Base-by-base conservation (phyloP, 2,329 filamentous ascomycete genomes). In the Pyrenophora tritici-repentis region DNA sequence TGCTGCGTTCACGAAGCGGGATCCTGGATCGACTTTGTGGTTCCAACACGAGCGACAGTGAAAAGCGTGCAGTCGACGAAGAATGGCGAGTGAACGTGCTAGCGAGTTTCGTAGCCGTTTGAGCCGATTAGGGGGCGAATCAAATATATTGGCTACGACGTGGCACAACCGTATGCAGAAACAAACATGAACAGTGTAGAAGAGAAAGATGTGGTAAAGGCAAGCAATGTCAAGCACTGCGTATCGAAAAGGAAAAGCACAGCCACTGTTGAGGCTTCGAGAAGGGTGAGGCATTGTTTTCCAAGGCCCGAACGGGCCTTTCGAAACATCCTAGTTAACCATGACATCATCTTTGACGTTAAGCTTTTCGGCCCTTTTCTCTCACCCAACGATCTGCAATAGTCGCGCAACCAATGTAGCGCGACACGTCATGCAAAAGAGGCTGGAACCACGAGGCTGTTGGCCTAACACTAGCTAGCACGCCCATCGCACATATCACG, bases 341-440 rank as follows among this genome's bases (percentile, higher is more conserved):
- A 54, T 62, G 65, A 67, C 63, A 62, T 64, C 61, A 58, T 55
- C 20, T 14, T 40, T 49, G 47, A 45, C 53, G 59, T 51, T 47
- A 31, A 55, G 51, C 54, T 46, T 54, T 40, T 44, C 41, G 34
- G 41, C 41, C 47, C 35, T 51, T 29, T 33, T 18, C 14, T 31
- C 32, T n/a, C 38, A 48, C 44, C 56, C 61, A 59, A 56, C 51
- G 49, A 62, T 58, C 44, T 40, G 42, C 54, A 32, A 16, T 32
- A 55, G 51, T 38, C 48, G 47, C 54, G 50, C 49, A 42, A 47
- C 50, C 46, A 50, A 44, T 42, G 42, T 47, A 46, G 41, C 44
- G 32, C 34, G 44, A 44, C 44, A 55, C 54, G 42, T 50, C 42
- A 54, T 42, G 39, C 40, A 37, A 7, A 26, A 18, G 41, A 36